Evolutionary conservation across 805 yeast species (phyloP).

Genomic region (Schwanniomyces pseudopolymorphus): DNA sequence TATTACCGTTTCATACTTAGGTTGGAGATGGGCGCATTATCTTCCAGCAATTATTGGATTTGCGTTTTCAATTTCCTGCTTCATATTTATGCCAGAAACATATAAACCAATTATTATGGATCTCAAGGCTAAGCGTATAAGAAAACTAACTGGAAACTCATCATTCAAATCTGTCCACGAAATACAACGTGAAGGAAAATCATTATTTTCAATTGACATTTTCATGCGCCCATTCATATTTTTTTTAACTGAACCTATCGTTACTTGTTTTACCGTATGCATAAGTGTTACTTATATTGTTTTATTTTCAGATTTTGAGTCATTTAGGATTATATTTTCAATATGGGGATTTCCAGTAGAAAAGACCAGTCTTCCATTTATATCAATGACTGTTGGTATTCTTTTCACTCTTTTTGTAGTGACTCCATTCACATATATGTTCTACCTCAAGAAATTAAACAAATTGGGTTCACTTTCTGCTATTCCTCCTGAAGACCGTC

Average conservation of each 20-base stretch:
- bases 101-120: slow-evolving; percentile 66
- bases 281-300: slow-evolving; percentile 1
- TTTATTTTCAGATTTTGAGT: slow-evolving; percentile 3
- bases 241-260: slow-evolving; percentile 13
- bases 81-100: slow-evolving; percentile 65
- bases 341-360: background rate
- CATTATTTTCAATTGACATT: slow-evolving; percentile 8
- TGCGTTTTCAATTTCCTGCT: slow-evolving; percentile 53
- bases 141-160: background rate
- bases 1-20: slow-evolving; percentile 32
- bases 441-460: background rate
- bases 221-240: slow-evolving; percentile 28
- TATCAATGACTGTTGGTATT: slow-evolving; percentile 1
- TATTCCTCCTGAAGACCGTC: background rate
- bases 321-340: slow-evolving; percentile 1
- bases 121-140: slow-evolving; percentile 46
- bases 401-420: background rate
- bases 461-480: background rate
- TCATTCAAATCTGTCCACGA: slow-evolving; percentile 1
- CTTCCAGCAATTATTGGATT: slow-evolving; percentile 74
- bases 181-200: slow-evolving; percentile 3
- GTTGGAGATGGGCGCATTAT: slow-evolving; percentile 60
- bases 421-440: background rate
- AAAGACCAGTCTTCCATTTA: slow-evolving; percentile 2
- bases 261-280: slow-evolving; percentile 1